These are phyloP conservation scores for Knufia fluminis DNA, from an alignment of 2,329 filamentous ascomycete genomes.

Conservation along the genomic window DNA sequence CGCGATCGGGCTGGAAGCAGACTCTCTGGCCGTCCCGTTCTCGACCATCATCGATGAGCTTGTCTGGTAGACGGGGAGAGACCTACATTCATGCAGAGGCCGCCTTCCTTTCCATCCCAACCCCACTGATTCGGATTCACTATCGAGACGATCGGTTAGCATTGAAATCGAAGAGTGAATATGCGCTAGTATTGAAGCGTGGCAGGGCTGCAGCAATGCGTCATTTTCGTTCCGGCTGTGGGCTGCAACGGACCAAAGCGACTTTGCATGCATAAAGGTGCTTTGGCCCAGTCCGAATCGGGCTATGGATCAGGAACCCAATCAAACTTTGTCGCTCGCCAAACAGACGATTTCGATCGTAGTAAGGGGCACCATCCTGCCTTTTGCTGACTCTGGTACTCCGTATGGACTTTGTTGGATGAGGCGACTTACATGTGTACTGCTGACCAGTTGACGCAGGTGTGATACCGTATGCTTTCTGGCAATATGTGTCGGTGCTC, in stretches of 20 bases:
- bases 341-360: not conserved
- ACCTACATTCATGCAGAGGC: constrained; percentile 47
- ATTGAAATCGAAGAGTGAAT: not conserved
- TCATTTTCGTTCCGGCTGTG: not conserved
- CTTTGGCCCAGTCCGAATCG: not conserved
- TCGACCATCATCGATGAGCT: not conserved
- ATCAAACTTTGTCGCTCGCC: not conserved
- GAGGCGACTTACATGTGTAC: constrained; percentile 38
- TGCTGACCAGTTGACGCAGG: constrained; percentile 35
- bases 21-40: not conserved
- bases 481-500: constrained; percentile 33
- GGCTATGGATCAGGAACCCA: not conserved
- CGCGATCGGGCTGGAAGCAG: no score
- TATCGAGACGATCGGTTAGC: constrained; percentile 22
- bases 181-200: not conserved
- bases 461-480: constrained; percentile 39
- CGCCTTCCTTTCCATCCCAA: constrained; percentile 31
- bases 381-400: no score
- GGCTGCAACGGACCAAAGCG: not conserved
- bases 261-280: not conserved
- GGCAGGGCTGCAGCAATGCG: not conserved
- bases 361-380: not conserved
- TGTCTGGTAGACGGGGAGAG: not conserved
- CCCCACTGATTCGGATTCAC: constrained; percentile 51
- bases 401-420: not conserved